Conservation (phyloP, 2,329 filamentous ascomycete genomes). For the Cladorrhinum sp. region DNA sequence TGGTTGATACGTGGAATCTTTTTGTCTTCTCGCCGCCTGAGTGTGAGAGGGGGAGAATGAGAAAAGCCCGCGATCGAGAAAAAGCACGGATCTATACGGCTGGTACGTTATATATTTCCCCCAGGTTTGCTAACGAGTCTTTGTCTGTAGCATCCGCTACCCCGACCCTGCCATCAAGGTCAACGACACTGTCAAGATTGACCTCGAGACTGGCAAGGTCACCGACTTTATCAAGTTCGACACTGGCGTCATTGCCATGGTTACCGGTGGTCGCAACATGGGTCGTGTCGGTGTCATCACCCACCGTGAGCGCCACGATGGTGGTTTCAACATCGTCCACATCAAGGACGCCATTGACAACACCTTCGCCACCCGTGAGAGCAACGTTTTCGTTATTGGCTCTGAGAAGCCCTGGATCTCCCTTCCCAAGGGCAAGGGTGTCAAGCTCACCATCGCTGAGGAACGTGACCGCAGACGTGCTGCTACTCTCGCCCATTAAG, state of each 20-base stretch:
- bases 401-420: slow-evolving; percentile 99
- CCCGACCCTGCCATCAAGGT: slow-evolving; percentile 98
- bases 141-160: slow-evolving; percentile 85
- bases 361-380: slow-evolving; percentile 98
- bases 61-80: slow-evolving; percentile 27
- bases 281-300: slow-evolving; percentile 99
- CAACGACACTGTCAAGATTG: slow-evolving; percentile 99
- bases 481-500: slow-evolving; percentile 48
- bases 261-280: slow-evolving; percentile 99
- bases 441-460: slow-evolving; percentile 98
- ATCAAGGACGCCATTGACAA: slow-evolving; percentile 99
- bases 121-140: slow-evolving; percentile 39
- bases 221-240: slow-evolving; percentile 98
- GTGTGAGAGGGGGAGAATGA: neutral
- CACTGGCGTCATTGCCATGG: slow-evolving; percentile 96
- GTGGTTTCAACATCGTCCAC: slow-evolving; percentile 99
- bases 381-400: slow-evolving; percentile 99
- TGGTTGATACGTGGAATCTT: slow-evolving; percentile 55
- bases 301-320: slow-evolving; percentile 99
- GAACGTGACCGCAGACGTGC: slow-evolving; percentile 98
- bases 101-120: slow-evolving; percentile 46
- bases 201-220: slow-evolving; percentile 96
- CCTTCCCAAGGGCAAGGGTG: slow-evolving; percentile 99
- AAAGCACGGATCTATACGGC: slow-evolving; percentile 44
- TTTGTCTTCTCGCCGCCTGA: slow-evolving; percentile 7